These are phyloP conservation scores for Fraxinus americana DNA, from an alignment of 257 asterid species.

Conservation along the genomic window DNA sequence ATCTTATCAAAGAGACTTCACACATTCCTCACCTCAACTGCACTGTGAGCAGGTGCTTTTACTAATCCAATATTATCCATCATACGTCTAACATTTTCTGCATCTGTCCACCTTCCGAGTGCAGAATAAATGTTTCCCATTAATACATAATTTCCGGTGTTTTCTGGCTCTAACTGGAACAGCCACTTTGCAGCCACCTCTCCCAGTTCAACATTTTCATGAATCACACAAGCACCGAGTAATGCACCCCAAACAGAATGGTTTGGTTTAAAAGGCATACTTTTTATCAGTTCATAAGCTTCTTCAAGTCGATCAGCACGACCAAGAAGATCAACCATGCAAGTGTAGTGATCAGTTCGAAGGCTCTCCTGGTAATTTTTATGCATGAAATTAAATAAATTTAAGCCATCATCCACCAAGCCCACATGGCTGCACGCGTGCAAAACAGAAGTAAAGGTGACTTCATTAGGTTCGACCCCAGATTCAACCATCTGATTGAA, in stretches of 20 bases:
- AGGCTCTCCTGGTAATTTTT: constrained; percentile 45
- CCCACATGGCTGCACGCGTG: constrained; percentile 93
- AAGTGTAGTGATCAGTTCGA: constrained; percentile 68
- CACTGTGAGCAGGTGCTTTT: constrained; percentile 81
- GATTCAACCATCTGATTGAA: constrained; percentile 77
- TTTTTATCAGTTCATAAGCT: constrained; percentile 59
- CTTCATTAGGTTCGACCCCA: constrained; percentile 73
- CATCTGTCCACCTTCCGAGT: constrained; percentile 87
- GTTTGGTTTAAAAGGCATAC: constrained; percentile 55
- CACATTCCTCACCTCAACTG: constrained; percentile 36
- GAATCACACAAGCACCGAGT: constrained; percentile 78
- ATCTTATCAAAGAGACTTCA: not conserved
- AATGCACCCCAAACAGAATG: constrained; percentile 87
- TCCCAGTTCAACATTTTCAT: constrained; percentile 81
- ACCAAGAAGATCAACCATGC: constrained; percentile 95
- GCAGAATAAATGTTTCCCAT: constrained; percentile 84
- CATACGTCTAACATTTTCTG: constrained; percentile 61
- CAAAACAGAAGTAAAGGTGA: constrained; percentile 78
- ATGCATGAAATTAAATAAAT: constrained; percentile 60
- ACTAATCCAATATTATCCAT: constrained; percentile 62
- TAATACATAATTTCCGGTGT: constrained; percentile 76
- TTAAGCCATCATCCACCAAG: constrained; percentile 76
- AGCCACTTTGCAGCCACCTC: constrained; percentile 77
- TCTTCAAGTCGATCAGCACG: constrained; percentile 80
- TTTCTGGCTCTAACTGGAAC: constrained; percentile 73